Evolutionary conservation across 2,329 filamentous ascomycete genomes (phyloP).

Genomic region (Epichloe baconii): DNA sequence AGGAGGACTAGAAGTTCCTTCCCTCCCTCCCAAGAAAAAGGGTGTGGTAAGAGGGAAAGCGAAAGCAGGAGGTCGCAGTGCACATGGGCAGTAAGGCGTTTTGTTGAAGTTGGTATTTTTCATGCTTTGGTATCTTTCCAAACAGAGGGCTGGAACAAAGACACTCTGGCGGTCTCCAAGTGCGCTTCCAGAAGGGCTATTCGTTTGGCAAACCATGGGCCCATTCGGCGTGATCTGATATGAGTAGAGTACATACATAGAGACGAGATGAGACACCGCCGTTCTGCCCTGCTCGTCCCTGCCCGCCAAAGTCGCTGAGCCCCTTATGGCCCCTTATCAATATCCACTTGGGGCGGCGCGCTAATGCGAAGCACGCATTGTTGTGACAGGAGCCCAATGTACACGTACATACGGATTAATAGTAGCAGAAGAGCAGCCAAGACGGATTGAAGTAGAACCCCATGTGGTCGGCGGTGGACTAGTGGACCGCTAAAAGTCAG

Average conservation of each 20-base stretch:
- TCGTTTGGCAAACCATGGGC: not conserved
- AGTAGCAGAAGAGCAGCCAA: too few relatives aligned
- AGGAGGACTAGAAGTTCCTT: constrained; percentile 25
- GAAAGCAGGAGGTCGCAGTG: not conserved
- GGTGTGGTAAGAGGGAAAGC: not conserved
- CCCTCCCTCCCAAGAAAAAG: not conserved
- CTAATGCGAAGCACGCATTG: too few relatives aligned
- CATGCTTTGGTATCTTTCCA: not conserved
- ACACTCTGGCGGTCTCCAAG: too few relatives aligned
- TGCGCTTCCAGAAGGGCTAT: too few relatives aligned
- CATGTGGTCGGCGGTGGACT: too few relatives aligned
- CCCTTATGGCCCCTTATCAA: not conserved
- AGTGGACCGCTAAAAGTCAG: too few relatives aligned
- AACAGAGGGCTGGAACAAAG: not conserved
- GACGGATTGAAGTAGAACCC: too few relatives aligned
- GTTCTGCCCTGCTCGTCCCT: too few relatives aligned
- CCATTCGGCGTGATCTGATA: not conserved
- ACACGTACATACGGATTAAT: too few relatives aligned
- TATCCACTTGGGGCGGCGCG: not conserved
- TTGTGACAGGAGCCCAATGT: too few relatives aligned
- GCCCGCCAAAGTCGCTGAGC: too few relatives aligned
- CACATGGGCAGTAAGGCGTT: not conserved
- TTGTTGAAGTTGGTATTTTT: not conserved
- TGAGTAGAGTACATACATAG: not conserved
- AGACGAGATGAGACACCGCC: too few relatives aligned